phyloP scores from a whole-genome alignment of 2,329 filamentous ascomycete species.

The Bipolaris zeicola region DNA sequence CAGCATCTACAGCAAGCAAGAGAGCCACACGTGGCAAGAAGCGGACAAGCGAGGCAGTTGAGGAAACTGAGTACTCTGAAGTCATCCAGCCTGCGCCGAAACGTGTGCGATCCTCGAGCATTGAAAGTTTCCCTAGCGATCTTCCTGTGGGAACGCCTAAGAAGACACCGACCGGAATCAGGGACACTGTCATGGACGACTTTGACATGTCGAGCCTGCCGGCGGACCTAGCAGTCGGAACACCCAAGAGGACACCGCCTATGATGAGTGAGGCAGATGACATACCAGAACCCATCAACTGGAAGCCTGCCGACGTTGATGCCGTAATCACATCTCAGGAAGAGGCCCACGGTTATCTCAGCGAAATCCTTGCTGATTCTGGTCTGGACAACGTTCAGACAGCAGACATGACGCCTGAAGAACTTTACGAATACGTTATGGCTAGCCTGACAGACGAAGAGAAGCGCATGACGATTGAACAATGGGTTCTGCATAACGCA shows the following conservation, averaged over 20 bases:
- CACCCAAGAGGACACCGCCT: slow-evolving; percentile 36
- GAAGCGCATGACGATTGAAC: slow-evolving; percentile 88
- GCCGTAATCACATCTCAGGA: slow-evolving; percentile 60
- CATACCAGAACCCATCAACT: slow-evolving; percentile 53
- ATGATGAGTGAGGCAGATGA: slow-evolving; percentile 22
- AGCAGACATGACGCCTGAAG: slow-evolving; percentile 30
- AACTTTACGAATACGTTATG: slow-evolving; percentile 58
- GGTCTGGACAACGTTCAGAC: slow-evolving; percentile 39
- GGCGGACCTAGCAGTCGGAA: slow-evolving; percentile 42
- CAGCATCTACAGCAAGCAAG: slow-evolving; percentile 20
- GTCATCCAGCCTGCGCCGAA: slow-evolving; percentile 15
- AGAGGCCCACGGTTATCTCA: slow-evolving; percentile 28
- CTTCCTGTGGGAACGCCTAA: slow-evolving; percentile 32
- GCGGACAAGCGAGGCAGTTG: slow-evolving; percentile 24
- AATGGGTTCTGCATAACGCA: slow-evolving; percentile 88
- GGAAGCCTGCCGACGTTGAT: slow-evolving; percentile 79
- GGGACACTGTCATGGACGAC: slow-evolving; percentile 10
- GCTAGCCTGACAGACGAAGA: slow-evolving; percentile 73
- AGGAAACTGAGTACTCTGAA: slow-evolving; percentile 9
- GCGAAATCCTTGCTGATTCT: slow-evolving; percentile 37
- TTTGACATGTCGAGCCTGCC: slow-evolving; percentile 29
- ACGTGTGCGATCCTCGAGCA: slow-evolving; percentile 26
- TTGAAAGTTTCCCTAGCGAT: slow-evolving; percentile 29
- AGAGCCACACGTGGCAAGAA: slow-evolving; percentile 25
- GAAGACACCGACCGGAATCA: slow-evolving; percentile 20